Evolutionary conservation across 2,329 filamentous ascomycete genomes (phyloP), one percentile per base, ranked within the genome.

Genomic region (Fusarium incarnatum): DNA sequence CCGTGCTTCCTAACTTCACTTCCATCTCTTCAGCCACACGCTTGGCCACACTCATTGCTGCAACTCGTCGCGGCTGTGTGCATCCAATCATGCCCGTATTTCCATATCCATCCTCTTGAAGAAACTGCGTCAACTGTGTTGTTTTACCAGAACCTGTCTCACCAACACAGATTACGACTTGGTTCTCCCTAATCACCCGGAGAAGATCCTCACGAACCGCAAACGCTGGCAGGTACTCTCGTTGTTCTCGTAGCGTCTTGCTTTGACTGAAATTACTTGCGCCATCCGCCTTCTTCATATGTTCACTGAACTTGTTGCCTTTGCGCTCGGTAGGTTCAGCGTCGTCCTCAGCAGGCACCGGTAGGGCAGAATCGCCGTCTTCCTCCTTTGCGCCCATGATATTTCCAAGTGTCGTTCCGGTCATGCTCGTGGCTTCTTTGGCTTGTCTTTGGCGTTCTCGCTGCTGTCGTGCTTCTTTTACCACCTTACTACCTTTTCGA

Each of bases 1-100:
- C 97, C 1, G 91, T 88, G 60, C 91, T 91, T 50, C 96, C 96
- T 12, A 99, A 84, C 60, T 91, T 91, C 46, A 97, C 94, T 73
- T 97, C 93, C 97, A 99, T 99, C 82, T 99, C 96, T 81, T 99
- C 96, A 61, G 93, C 94, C 41, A 99, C 96, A 84, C 96, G 94
- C 80, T 98, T 98, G 3, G 96, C 96, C 28, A 99, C 96, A 82
- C 94, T 98, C 96, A 99, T 99, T 23, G 96, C 96, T 25, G 96
- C 96, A 34, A 99, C 97, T 85, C 96, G 92, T 75, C 96, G 89
- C 55, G 96, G 96, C 74, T 99, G 96, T 2, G 96, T 99, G 78
- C 96, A 99, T 7, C 94, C 95, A 73, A 99, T 98, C 86, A 98
- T 90, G 50, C 96, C 96, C 32, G 86, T 83, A 58, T 91, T 92